Percentiles rank a stretch among this genome's conserved stretches.
Conservation (phyloP, 2,329 filamentous ascomycete genomes). For the Exophiala calicioides region DNA sequence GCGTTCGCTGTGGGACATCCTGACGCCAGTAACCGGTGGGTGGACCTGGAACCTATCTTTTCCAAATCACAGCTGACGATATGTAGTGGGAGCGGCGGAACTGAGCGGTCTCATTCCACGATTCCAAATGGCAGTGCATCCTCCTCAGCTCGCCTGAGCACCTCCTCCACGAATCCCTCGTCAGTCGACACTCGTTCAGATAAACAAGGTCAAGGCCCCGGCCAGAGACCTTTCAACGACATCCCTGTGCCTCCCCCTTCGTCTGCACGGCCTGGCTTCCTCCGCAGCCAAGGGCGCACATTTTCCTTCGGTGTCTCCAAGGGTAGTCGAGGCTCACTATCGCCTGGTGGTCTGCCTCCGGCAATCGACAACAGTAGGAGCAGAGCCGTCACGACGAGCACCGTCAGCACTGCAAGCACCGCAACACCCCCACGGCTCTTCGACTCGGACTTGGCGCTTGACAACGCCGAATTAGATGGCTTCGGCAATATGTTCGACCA, state of each 20-base stretch:
- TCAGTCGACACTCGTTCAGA: conserved; percentile 51
- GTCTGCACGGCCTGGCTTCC: conserved; percentile 37
- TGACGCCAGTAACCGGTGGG: conserved; percentile 42
- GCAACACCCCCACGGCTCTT: conserved; percentile 54
- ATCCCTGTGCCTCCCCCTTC: conserved; percentile 44
- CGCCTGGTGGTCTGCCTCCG: conserved; percentile 24
- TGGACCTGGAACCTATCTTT: neutral
- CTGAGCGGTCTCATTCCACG: conserved; percentile 50
- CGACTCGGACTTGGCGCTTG: conserved; percentile 47
- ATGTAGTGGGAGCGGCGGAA: conserved; percentile 50
- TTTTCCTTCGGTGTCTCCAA: conserved; percentile 54
- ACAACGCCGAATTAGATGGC: conserved; percentile 41
- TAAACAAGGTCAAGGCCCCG: conserved; percentile 40
- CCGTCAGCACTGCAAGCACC: conserved; percentile 54
- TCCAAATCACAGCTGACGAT: conserved; percentile 9
- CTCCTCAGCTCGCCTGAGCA: conserved; percentile 54
- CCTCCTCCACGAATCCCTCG: conserved; percentile 57
- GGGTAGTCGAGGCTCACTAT: conserved; percentile 36
- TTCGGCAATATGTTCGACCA: conserved; percentile 57
- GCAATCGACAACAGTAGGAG: conserved; percentile 38
- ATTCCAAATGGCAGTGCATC: conserved; percentile 48
- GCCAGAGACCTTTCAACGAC: conserved; percentile 42
- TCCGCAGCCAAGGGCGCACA: conserved; percentile 52
- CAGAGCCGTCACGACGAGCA: conserved; percentile 50
- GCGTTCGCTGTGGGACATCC: conserved; percentile 42